These are phyloP conservation scores for Deinandra increscens DNA, from an alignment of 129 eudicot species.

Conservation along the genomic window DNA sequence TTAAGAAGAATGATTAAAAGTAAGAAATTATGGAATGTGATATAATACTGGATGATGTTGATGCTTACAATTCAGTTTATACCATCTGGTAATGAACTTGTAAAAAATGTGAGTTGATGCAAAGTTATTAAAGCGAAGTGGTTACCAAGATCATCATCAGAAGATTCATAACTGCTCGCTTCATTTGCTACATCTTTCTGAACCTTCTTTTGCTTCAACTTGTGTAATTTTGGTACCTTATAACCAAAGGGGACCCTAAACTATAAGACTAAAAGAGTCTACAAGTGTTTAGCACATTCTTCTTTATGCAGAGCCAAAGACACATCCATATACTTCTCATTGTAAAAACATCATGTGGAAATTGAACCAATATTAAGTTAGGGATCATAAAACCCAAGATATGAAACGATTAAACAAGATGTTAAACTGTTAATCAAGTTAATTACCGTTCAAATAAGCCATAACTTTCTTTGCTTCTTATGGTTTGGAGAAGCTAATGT, in stretches of 20 bases:
- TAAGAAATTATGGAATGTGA: constrained; percentile 1
- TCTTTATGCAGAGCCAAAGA: constrained; percentile 28
- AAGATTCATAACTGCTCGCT: constrained; percentile 2
- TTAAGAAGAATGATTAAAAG: constrained; percentile 33
- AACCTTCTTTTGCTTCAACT: constrained; percentile 12
- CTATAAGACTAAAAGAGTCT: constrained; percentile 11
- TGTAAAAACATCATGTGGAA: constrained; percentile 29
- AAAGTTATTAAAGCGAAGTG: too few relatives aligned
- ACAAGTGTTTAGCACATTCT: constrained; percentile 25
- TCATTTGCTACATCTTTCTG: constrained; percentile 9
- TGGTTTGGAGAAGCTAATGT: constrained; percentile 33
- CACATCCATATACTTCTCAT: constrained; percentile 41
- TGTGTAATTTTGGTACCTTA: constrained; percentile 6
- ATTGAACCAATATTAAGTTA: constrained; percentile 15
- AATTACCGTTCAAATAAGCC: constrained; percentile 38
- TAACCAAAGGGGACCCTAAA: not conserved
- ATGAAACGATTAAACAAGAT: not conserved
- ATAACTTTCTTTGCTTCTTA: constrained; percentile 46
- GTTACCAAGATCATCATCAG: constrained; percentile 8
- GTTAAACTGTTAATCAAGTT: not conserved
- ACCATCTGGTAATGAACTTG: too few relatives aligned
- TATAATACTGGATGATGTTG: too few relatives aligned
- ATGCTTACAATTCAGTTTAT: constrained; percentile 14
- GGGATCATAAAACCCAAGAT: not conserved
- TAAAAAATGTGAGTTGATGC: too few relatives aligned